A percentile compares a stretch with the other conserved stretches of the same genome.
Conservation (phyloP, 2,329 filamentous ascomycete genomes). For the Hypoxylon sp. region DNA sequence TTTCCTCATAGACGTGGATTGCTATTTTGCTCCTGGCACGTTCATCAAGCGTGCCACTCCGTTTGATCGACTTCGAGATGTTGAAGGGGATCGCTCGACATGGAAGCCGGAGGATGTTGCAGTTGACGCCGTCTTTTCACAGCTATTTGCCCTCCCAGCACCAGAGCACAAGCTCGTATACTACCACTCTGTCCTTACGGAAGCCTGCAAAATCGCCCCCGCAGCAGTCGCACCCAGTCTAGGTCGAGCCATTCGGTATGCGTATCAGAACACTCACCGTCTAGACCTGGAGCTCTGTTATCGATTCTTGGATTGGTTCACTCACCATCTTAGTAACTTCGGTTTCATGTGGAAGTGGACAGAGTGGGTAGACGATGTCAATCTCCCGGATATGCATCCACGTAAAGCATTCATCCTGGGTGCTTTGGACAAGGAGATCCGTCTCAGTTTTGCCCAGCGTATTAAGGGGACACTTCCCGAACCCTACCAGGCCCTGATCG, state of each 20-base stretch:
- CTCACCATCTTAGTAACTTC: conserved; percentile 98
- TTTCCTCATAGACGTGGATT: conserved; percentile 93
- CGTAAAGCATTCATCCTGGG: conserved; percentile 94
- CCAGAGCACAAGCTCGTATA: conserved; percentile 96
- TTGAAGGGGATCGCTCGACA: conserved; percentile 74
- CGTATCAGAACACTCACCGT: conserved; percentile 84
- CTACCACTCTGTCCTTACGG: conserved; percentile 94
- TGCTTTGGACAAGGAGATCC: conserved; percentile 94
- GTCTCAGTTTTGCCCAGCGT: conserved; percentile 93
- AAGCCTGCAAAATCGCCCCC: conserved; percentile 94
- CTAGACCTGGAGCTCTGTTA: conserved; percentile 90
- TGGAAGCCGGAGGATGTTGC: conserved; percentile 99
- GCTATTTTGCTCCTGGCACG: conserved; percentile 89
- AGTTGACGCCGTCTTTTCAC: conserved; percentile 97
- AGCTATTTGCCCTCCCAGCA: conserved; percentile 87
- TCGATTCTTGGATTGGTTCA: conserved; percentile 96
- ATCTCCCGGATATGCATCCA: conserved; percentile 80
- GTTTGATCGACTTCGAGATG: conserved; percentile 86
- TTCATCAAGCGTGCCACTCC: conserved; percentile 95
- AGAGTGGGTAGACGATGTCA: conserved; percentile 92
- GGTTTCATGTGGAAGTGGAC: conserved; percentile 99
- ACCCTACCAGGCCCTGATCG: conserved; percentile 83
- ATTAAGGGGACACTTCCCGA: conserved; percentile 94
- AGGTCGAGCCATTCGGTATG: conserved; percentile 89
- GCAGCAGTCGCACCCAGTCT: conserved; percentile 96